Evolutionary conservation across 2,329 filamentous ascomycete species (phyloP), one percentile per base, ranked within the genome.

Genomic region (Xylariaceae sp.): DNA sequence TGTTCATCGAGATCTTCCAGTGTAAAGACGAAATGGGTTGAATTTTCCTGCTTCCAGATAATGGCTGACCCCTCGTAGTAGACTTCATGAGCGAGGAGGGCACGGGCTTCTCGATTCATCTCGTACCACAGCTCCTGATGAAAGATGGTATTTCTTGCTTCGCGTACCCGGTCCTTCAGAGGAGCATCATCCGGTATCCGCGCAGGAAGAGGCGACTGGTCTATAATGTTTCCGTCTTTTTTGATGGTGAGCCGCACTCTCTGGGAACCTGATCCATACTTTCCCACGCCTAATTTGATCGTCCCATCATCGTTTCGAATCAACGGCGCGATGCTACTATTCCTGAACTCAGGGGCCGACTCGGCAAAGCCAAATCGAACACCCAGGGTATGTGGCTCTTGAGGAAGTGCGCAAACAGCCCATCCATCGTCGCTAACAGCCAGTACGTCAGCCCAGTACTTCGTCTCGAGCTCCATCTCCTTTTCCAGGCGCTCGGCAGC

Each of bases 341-440:
- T 76, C 61, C 80, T 81, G 65, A 87, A 86, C 18, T 83, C 79
- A 4, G 82, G 75, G 0, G 82, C 77, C 23, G 84, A 82, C 77
- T 97, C 93, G 10, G 88, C 82, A 70, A 96, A 96, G 6, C 93
- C 94, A 74, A 93, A 97, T 64, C 89, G 86, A 41, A 97, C 93
- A 17, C 88, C 92, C 53, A 97, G 79, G 0, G 86, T 87, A 66
- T 90, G 85, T 53, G 81, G 80, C 66, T 93, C 87, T 5, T 86
- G 79, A 0, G 91, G 90, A 47, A 94, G 77, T 53, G 88, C 83
- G 66, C 88, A 93, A 15, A 97, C 78, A 17, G 89, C 87, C 93
- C 94, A 99, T 3, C 92, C 92, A 57, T 86, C 87, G 65, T 91
- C 84, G 64, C 88, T 91, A 50, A 97, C 86, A 8, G 86, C 84